Evolutionary conservation across 371 early-diverging fungal genomes (phyloP).

Genomic region (Rhizopus arrhizus): DNA sequence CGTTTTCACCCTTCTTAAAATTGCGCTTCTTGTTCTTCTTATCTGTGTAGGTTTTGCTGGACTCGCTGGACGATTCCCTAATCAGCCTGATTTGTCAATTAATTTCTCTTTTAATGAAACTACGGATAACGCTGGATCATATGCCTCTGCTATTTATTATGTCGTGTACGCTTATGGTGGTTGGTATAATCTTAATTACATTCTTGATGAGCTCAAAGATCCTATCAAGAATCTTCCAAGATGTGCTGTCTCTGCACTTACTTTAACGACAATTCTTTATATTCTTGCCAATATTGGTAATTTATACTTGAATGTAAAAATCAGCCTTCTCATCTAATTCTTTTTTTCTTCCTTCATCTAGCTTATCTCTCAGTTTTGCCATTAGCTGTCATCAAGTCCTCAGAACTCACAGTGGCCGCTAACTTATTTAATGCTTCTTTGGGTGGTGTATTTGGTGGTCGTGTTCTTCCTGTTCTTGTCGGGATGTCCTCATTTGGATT

Average conservation of each 20-base stretch:
- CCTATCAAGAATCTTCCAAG: slow-evolving; percentile 34
- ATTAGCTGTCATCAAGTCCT: slow-evolving; percentile 14
- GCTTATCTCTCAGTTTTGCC: slow-evolving; percentile 31
- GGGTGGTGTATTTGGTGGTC: slow-evolving; percentile 30
- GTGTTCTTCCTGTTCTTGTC: slow-evolving; percentile 28
- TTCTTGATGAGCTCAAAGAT: slow-evolving; percentile 30
- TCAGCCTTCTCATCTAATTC: too few species aligned
- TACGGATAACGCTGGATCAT: slow-evolving; percentile 24
- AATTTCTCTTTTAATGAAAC: slow-evolving; percentile 32
- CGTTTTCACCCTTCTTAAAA: slow-evolving; percentile 30
- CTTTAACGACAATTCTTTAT: slow-evolving; percentile 22
- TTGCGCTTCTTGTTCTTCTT: slow-evolving; percentile 19
- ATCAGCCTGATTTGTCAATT: slow-evolving; percentile 16
- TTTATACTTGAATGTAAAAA: too few species aligned
- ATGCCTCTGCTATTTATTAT: slow-evolving; percentile 31
- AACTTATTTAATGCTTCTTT: slow-evolving; percentile 29
- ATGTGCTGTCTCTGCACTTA: slow-evolving; percentile 29
- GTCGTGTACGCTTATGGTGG: slow-evolving; percentile 31
- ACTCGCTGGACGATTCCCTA: slow-evolving; percentile 27
- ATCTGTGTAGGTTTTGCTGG: slow-evolving; percentile 36
- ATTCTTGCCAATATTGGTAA: slow-evolving; percentile 26
- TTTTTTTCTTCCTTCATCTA: too few species aligned
- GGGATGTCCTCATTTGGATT: slow-evolving; percentile 30
- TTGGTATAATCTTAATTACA: slow-evolving; percentile 34
- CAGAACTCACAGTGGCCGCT: slow-evolving; percentile 28